Percentiles rank a stretch among this genome's conserved stretches.
Evolutionary conservation across 305 asterid species (phyloP).

Genomic region (Fraxinus ornus): DNA sequence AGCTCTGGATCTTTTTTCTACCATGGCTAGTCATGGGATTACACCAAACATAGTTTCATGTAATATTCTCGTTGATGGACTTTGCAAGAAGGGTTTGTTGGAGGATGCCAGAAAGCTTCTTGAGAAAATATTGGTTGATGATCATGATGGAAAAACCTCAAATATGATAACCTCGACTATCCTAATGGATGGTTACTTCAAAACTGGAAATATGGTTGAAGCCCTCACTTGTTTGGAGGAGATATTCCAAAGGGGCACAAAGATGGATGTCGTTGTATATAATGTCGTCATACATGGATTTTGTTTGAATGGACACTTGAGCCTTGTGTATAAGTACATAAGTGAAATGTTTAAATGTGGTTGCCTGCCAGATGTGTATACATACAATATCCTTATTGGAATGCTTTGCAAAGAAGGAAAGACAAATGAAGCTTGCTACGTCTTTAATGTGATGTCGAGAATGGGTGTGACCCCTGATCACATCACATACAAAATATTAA

Average conservation of each 20-base stretch:
- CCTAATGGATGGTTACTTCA: slow-evolving; percentile 74
- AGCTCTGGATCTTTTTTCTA: slow-evolving; percentile 60
- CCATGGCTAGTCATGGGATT: slow-evolving; percentile 54
- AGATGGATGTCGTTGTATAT: slow-evolving; percentile 60
- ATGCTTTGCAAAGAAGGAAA: slow-evolving; percentile 65
- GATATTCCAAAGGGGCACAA: slow-evolving; percentile 33
- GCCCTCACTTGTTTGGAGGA: slow-evolving; percentile 60
- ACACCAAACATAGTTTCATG: slow-evolving; percentile 67
- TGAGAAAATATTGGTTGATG: slow-evolving; percentile 48
- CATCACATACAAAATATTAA: slow-evolving; percentile 64
- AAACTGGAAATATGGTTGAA: slow-evolving; percentile 51
- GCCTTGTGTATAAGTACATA: slow-evolving; percentile 40
- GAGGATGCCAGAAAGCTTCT: slow-evolving; percentile 54
- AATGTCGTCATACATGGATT: slow-evolving; percentile 69
- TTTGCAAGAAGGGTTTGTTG: slow-evolving; percentile 65
- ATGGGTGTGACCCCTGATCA: slow-evolving; percentile 70
- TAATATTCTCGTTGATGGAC: slow-evolving; percentile 73
- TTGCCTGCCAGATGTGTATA: slow-evolving; percentile 53
- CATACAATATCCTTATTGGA: slow-evolving; percentile 66
- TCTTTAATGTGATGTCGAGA: slow-evolving; percentile 58
- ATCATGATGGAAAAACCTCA: slow-evolving; percentile 30
- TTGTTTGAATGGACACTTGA: slow-evolving; percentile 48
- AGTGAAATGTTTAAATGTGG: slow-evolving; percentile 69
- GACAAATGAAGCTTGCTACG: slow-evolving; percentile 64
- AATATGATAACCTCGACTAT: slow-evolving; percentile 65